Evolutionary conservation across 306 rosid genomes (phyloP), one percentile per base, ranked within the genome.

Genomic region (Fagus crenata): DNA sequence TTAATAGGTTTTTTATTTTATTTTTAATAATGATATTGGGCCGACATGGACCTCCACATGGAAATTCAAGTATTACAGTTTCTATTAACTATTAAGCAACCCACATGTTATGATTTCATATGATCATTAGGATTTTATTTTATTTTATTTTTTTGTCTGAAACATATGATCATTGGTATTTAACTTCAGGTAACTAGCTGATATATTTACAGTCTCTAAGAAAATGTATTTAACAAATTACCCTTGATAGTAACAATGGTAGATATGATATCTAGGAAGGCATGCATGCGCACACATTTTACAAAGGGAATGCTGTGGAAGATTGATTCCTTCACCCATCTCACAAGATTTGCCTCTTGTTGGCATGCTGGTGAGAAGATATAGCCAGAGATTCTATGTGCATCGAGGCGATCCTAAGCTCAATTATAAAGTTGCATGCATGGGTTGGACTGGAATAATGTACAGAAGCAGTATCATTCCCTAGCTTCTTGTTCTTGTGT

Each of bases 321-420:
- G 80, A 83, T 83, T 73, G 86, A 86, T 88, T 70, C 75, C 74
- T 77, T 89, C 85, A 86, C 83, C 69, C 79, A 80, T 59, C 90
- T 85, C 89, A 87, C 77, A 85, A 86, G 89, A 86, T 89, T 81
- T 82, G 82, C 59, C 77, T 42, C 73, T 78, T 67, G 78, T 88
- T 85, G 81, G 76, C 55, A 65, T 37, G 68, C 51, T 11, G 14
- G 76, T 35, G 28, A 70, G 37, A 67, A 77, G 79, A 77, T 83
- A 74, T 49, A 54, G 68, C 46, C 73, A 11, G 35, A 71, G 89
- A 86, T 88, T 77, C 85, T 81, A 53, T 85, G 84, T 72, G 43
- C 84, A 70, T 77, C 77, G 4, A 37, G 49, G 49, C 18, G 2
- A 17, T 36, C 22, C 36, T 39, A 12, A 37, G 6, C 32, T 37